Evolutionary conservation across 2,329 filamentous ascomycete species (phyloP), one percentile per base, ranked within the genome.

Genomic region (Fusarium drepaniforme): DNA sequence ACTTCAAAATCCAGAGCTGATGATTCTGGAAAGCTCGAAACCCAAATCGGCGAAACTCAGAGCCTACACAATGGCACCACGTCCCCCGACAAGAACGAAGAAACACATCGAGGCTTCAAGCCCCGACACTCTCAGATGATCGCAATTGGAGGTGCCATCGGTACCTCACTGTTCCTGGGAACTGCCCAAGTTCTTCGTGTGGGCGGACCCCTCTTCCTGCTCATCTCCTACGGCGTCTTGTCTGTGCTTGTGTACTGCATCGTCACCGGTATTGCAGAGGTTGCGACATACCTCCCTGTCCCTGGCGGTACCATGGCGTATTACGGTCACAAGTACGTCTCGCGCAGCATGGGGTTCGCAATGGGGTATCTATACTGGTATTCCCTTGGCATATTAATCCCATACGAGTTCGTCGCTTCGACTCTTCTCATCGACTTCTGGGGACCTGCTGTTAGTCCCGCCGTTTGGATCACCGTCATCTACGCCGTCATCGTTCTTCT

Each of bases 341-440:
- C 78, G 61, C 78, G 75, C 42, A 80, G 72, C 64, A 74, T 77
- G 38, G 81, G 71, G 5, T 86, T 86, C 60, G 84, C 84, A 3
- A 78, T 83, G 59, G 85, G 84, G 13, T 87, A 83, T 82, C 82
- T 84, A 33, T 85, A 85, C 23, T 85, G 83, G 82, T 88, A 88
- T 56, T 71, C 71, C 3, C 35, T 69, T 38, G 49, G 49, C 1
- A 53, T 30, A 8, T 13, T 53, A 8, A 53, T 53, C 16, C 49
- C 49, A 3, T 53, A 53, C 49, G 49, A 53, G 9, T 30, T 53
- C 3, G 25, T 53, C 25, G 25, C 49, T 7, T 53, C 49, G 3
- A 53, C 49, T 8, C 25, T 53, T 8, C 49, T 53, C 25, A 53
- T 53, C 49, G 49, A 53, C 49, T 53, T 53, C 11, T 53, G 16